Evolutionary conservation across 192 early-diverging fungal genomes (phyloP).

Genomic region (Coemansia javaensis): DNA sequence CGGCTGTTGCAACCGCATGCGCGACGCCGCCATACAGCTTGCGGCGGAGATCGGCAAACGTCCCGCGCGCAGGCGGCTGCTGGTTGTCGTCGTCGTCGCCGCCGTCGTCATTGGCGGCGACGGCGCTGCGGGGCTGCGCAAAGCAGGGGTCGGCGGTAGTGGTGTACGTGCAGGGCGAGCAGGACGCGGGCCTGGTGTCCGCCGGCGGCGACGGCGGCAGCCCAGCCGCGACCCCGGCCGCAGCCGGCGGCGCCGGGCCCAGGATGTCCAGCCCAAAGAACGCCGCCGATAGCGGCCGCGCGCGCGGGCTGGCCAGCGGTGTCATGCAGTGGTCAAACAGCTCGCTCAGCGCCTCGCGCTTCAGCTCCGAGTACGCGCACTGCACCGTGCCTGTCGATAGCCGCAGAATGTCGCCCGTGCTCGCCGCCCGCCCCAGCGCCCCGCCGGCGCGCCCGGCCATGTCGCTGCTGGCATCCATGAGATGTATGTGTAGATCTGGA

Average conservation of each 20-base stretch:
- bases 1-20: slow-evolving; percentile 12
- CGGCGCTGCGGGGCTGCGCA: background rate
- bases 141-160: background rate
- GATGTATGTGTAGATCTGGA: too few species aligned
- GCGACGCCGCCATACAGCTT: slow-evolving; percentile 39
- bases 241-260: background rate
- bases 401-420: background rate
- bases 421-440: background rate
- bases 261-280: slow-evolving; percentile 7
- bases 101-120: slow-evolving; percentile 4
- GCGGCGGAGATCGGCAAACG: slow-evolving; percentile 46
- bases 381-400: slow-evolving; percentile 17
- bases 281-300: slow-evolving; percentile 41
- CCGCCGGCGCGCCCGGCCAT: background rate
- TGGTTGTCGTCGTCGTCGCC: slow-evolving; percentile 2
- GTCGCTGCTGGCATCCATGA: background rate
- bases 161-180: too few species aligned
- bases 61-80: slow-evolving; percentile 16
- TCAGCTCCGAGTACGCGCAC: slow-evolving; percentile 41
- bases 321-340: slow-evolving; percentile 52
- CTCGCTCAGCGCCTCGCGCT: slow-evolving; percentile 49
- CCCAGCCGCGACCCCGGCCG: slow-evolving; percentile 4
- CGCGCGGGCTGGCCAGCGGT: slow-evolving; percentile 15
- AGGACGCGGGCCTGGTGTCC: too few species aligned
- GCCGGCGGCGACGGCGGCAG: slow-evolving; percentile 14